Base-by-base conservation (phyloP, 192 early-diverging fungal species). In the Coemansia sp. region DNA sequence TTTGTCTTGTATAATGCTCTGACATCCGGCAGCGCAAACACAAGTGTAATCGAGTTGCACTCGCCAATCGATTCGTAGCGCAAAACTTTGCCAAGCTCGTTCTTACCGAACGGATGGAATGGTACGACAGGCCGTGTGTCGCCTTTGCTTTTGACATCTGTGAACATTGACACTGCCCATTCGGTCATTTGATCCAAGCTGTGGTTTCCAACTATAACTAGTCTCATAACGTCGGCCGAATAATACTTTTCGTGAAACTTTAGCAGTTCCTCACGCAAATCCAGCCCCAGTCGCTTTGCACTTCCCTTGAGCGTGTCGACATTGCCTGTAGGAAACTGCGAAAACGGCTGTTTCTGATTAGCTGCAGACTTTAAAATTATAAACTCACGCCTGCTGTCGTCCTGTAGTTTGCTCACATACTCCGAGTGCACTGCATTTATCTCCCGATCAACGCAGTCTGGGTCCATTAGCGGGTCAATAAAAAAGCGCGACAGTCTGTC, bases 371-470 rank as follows among this genome's bases (percentile, higher is more conserved):
- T 41, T 15, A 41, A 18, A 4, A 54, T 13, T 9, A 22, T 18
- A 41, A 22, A 41, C 7, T 12, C 24, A 3, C 53, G 53, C 38
- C 37, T 23, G 17, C 19, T 21, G 58, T 94, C 91, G 11, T 71
- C 66, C 56, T 92, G 92, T n/a, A 92, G 46, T 58, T 92, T 88
- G 50, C 90, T 87, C 52, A 92, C 92, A 71, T 89, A 87, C 57
- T 98, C 95, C 1, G 93, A 94, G 66, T 98, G 93, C 1, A 98
- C 91, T 1, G 93, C 94, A 1, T 81, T 78, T 48, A 96, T 61
- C 76, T 98, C 96, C 10, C 92, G 82, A 23, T 92, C 93, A 13
- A 89, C 89, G 59, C 91, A 89, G 21, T 82, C 82, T 22, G 87
- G 82, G 39, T 83, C 73, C 73, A 96, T 90, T 30, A 95, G 83